phyloP scores from a whole-genome alignment of 139 green algal genomes.

The Auxenochlorella pyrenoidosa region DNA sequence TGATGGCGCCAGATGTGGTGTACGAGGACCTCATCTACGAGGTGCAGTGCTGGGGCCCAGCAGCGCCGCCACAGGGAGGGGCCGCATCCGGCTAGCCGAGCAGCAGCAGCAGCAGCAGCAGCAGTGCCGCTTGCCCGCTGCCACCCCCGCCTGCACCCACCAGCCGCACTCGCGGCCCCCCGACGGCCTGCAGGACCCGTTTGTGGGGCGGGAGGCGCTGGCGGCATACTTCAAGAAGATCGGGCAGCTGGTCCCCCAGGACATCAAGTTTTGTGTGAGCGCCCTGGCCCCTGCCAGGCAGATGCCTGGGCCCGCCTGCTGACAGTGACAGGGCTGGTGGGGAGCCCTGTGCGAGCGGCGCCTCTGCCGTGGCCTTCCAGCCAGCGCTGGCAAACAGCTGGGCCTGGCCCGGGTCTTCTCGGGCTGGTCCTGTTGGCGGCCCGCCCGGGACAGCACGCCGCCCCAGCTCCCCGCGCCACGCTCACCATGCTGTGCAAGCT shows the following conservation, averaged over 20 bases:
- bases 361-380: no score
- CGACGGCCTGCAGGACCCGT: constrained; percentile 53
- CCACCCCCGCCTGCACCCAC: no score
- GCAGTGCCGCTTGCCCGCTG: no score
- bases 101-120: no score
- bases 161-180: not conserved
- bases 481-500: no score
- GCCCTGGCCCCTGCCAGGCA: not conserved
- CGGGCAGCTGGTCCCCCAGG: constrained; percentile 52
- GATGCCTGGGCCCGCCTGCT: not conserved
- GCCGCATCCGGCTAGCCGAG: no score
- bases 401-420: not conserved
- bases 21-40: constrained; percentile 63
- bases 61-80: no score
- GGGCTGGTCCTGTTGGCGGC: not conserved
- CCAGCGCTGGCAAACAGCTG: no score
- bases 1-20: constrained; percentile 56
- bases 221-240: constrained; percentile 73
- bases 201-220: constrained; percentile 63
- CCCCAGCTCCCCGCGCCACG: not conserved
- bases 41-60: not conserved
- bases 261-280: constrained; percentile 65
- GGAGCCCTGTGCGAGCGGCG: no score
- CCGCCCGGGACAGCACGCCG: no score
- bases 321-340: not conserved